Evolutionary conservation across 2,329 filamentous ascomycete genomes (phyloP).

Genomic region (Penicillium sp.): DNA sequence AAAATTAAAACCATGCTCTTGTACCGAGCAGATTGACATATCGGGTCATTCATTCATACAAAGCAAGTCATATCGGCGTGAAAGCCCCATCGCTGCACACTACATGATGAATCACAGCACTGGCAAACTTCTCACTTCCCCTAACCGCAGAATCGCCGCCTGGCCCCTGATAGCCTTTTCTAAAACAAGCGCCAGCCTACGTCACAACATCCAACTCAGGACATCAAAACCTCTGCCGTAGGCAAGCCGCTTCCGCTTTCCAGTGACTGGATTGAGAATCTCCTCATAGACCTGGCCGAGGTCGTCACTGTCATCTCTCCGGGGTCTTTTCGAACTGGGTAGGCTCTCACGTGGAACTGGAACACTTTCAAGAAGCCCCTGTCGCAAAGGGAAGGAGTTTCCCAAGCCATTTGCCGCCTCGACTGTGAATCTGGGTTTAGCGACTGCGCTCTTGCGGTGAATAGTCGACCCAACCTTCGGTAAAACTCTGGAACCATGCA

Average conservation of each 20-base stretch:
- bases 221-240: background rate
- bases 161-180: too few species aligned
- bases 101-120: too few species aligned
- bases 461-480: background rate
- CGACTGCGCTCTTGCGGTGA: background rate
- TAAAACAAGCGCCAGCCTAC: too few species aligned
- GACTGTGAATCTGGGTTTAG: background rate
- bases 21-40: too few species aligned
- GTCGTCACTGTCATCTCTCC: background rate
- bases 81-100: too few species aligned
- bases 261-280: slow-evolving; percentile 1
- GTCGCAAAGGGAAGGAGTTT: background rate
- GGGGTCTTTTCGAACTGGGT: background rate
- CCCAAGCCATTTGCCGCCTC: background rate
- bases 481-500: background rate
- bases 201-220: background rate
- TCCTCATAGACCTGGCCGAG: slow-evolving; percentile 5
- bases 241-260: slow-evolving; percentile 1
- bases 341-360: background rate
- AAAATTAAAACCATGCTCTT: too few species aligned
- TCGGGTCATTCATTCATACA: too few species aligned
- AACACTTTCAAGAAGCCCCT: too few species aligned
- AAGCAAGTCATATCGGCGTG: too few species aligned
- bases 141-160: too few species aligned
- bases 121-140: too few species aligned